These are phyloP conservation scores for Starmerella gropengiesseri DNA, from an alignment of 805 yeast species.

Conservation along the genomic window DNA sequence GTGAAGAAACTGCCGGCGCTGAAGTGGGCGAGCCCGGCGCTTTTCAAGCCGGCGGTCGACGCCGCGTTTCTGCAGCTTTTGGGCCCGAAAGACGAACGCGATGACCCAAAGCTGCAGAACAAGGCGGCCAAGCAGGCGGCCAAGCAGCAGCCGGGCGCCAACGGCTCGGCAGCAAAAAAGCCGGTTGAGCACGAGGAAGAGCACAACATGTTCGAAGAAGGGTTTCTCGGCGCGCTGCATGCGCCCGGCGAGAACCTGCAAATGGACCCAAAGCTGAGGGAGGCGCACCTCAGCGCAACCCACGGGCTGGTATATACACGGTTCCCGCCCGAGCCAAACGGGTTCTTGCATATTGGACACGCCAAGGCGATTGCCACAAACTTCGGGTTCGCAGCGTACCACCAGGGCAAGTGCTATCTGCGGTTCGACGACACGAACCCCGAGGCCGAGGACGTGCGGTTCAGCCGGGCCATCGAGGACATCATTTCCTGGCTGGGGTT, in stretches of 20 bases:
- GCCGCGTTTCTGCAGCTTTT: conserved; percentile 54
- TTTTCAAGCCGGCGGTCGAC: conserved; percentile 81
- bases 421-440: conserved; percentile 98
- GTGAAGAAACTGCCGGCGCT: conserved; percentile 61
- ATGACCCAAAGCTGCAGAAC: conserved; percentile 35
- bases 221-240: conserved; percentile 89
- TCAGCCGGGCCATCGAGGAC: conserved; percentile 69
- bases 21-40: conserved; percentile 86
- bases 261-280: conserved; percentile 72
- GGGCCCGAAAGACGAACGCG: conserved; percentile 97
- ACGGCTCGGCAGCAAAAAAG: conserved; percentile 19
- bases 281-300: conserved; percentile 66
- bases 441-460: conserved; percentile 92
- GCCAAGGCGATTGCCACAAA: conserved; percentile 96
- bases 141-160: conserved; percentile 23
- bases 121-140: conserved; percentile 24
- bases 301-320: conserved; percentile 81
- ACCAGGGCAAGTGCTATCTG: conserved; percentile 80
- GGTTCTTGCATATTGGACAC: conserved; percentile 94
- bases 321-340: conserved; percentile 99
- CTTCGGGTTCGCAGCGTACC: conserved; percentile 87
- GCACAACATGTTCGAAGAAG: conserved; percentile 71
- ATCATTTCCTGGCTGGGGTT: conserved; percentile 94
- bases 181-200: conserved; percentile 14
- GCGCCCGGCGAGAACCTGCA: conserved; percentile 94